These are phyloP conservation scores for Monosporascus cannonballus DNA, from an alignment of 2,329 filamentous ascomycete genomes.

Conservation along the genomic window DNA sequence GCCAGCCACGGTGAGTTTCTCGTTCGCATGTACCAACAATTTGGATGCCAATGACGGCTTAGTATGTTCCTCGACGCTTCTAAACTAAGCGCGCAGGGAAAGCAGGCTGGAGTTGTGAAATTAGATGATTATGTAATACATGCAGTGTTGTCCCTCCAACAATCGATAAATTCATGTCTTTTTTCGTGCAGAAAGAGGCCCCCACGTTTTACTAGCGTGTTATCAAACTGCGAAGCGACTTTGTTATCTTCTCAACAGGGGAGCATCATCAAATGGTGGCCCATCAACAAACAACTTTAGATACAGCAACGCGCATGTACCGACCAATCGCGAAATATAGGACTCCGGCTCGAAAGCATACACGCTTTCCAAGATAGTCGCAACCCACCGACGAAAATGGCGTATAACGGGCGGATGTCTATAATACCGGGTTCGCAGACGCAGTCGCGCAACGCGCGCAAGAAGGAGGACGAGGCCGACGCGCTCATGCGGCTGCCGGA, in stretches of 20 bases:
- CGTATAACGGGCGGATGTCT: slow-evolving; percentile 55
- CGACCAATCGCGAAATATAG: too few species aligned
- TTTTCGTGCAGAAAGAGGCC: neutral
- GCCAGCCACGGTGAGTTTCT: too few species aligned
- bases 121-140: neutral
- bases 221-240: too few species aligned
- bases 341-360: neutral
- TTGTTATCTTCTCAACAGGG: too few species aligned
- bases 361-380: neutral
- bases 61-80: too few species aligned
- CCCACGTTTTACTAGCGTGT: neutral
- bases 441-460: slow-evolving; percentile 43
- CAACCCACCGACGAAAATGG: slow-evolving; percentile 34
- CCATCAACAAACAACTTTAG: too few species aligned
- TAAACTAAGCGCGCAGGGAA: neutral
- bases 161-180: neutral
- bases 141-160: neutral
- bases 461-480: slow-evolving; percentile 53
- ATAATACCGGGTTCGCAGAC: slow-evolving; percentile 50
- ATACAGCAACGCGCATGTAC: too few species aligned
- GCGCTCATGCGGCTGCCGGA: slow-evolving; percentile 56
- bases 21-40: too few species aligned
- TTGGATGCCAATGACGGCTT: too few species aligned
- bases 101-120: too few species aligned
- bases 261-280: too few species aligned